Evolutionary conservation across 164 flowering plant genomes (phyloP).

Genomic region (Saururus chinensis): DNA sequence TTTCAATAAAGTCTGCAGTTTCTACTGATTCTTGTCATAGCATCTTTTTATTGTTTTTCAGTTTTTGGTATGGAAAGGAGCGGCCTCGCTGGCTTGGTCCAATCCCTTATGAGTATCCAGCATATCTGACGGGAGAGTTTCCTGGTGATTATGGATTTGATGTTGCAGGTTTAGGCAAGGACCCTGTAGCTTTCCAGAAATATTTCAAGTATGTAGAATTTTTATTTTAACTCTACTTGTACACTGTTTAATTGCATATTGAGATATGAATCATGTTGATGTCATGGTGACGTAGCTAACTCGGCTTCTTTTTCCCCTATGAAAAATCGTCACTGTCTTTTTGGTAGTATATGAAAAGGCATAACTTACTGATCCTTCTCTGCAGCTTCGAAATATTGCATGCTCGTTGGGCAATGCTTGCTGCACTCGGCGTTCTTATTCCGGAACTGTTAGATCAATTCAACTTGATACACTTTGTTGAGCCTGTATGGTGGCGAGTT

Average conservation of each 20-base stretch:
- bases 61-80: conserved; percentile 86
- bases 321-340: no score
- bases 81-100: conserved; percentile 99
- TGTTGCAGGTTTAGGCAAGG: conserved; percentile 66
- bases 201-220: conserved; percentile 56
- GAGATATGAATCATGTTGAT: not conserved
- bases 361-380: not conserved
- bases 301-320: no score
- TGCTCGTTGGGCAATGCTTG: conserved; percentile 99
- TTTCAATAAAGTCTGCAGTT: no score
- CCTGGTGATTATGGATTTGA: conserved; percentile 99
- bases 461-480: conserved; percentile 71
- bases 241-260: not conserved
- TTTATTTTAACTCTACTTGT: not conserved
- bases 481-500: conserved; percentile 98
- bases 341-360: not conserved
- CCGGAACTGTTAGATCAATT: conserved; percentile 70
- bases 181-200: conserved; percentile 57
- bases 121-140: conserved; percentile 71
- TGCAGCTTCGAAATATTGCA: conserved; percentile 90
- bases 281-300: no score
- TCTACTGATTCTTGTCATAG: no score
- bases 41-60: conserved; percentile 12
- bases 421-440: conserved; percentile 73
- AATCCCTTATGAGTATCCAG: conserved; percentile 71